Evolutionary conservation across 129 eudicot species (phyloP).

Genomic region (Dittrichia graveolens): DNA sequence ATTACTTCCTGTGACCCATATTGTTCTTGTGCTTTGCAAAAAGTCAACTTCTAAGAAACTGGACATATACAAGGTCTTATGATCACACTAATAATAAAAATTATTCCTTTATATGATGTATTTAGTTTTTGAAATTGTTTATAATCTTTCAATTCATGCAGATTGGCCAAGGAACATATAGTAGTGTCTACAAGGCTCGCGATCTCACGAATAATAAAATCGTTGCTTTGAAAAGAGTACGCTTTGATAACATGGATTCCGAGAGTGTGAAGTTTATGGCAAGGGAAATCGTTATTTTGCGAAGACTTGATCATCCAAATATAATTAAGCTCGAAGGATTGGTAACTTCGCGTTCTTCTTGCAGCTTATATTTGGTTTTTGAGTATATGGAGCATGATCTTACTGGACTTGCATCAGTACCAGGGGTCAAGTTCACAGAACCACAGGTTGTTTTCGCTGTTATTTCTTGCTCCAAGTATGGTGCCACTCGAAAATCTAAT

Average conservation of each 20-base stretch:
- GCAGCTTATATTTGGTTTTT: slow-evolving; percentile 45
- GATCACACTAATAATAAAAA: not conserved
- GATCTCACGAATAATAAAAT: slow-evolving; percentile 39
- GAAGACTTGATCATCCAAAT: slow-evolving; percentile 53
- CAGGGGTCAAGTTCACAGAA: slow-evolving; percentile 37
- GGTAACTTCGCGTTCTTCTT: slow-evolving; percentile 41
- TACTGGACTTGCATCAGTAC: slow-evolving; percentile 43
- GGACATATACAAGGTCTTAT: not conserved
- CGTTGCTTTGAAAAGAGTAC: slow-evolving; percentile 73
- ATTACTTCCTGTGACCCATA: not conserved
- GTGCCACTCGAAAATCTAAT: no score
- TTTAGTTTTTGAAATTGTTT: not conserved
- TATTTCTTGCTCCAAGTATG: no score
- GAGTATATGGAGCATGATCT: slow-evolving; percentile 60
- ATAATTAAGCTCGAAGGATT: slow-evolving; percentile 52
- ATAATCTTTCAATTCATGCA: slow-evolving; percentile 1
- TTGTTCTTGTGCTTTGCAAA: not conserved
- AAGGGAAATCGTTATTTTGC: slow-evolving; percentile 44
- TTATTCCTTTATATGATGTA: not conserved
- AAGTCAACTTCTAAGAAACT: no score
- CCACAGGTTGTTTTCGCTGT: slow-evolving; percentile 29
- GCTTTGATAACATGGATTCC: slow-evolving; percentile 62
- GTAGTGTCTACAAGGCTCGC: slow-evolving; percentile 48
- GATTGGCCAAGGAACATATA: slow-evolving; percentile 55
- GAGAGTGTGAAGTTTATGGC: slow-evolving; percentile 57